Evolutionary conservation across 2,329 filamentous ascomycete genomes (phyloP).

Genomic region (Scedosporium apiospermum): DNA sequence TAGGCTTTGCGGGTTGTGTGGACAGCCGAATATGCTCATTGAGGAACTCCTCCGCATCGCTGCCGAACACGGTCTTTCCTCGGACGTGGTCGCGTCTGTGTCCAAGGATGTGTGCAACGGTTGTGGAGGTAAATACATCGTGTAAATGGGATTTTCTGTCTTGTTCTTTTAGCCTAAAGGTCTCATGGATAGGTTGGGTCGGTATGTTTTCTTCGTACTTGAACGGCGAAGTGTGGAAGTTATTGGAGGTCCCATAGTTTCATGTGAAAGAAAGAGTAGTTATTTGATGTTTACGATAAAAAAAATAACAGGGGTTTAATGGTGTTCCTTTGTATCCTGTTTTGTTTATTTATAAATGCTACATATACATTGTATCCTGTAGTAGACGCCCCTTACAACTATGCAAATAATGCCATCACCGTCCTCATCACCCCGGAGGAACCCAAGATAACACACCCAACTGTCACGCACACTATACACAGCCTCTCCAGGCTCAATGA

Average conservation of each 20-base stretch:
- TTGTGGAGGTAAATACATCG: slow-evolving; percentile 3
- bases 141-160: neutral
- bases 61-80: slow-evolving; percentile 18
- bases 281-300: too few relatives aligned
- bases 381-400: neutral
- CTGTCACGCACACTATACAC: too few relatives aligned
- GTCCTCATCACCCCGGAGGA: too few relatives aligned
- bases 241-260: too few relatives aligned
- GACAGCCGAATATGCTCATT: slow-evolving; percentile 23
- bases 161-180: neutral
- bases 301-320: neutral
- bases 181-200: neutral
- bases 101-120: slow-evolving; percentile 1
- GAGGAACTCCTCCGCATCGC: slow-evolving; percentile 32
- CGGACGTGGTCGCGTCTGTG: neutral
- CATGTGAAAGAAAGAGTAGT: too few relatives aligned
- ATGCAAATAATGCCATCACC: neutral
- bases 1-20: slow-evolving; percentile 43
- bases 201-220: neutral
- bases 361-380: neutral
- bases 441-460: too few relatives aligned
- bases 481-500: neutral
- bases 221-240: neutral
- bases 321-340: neutral
- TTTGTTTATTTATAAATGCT: neutral